Evolutionary conservation across 2,329 filamentous ascomycete genomes (phyloP).

Genomic region (Sarocladium oryzae): DNA sequence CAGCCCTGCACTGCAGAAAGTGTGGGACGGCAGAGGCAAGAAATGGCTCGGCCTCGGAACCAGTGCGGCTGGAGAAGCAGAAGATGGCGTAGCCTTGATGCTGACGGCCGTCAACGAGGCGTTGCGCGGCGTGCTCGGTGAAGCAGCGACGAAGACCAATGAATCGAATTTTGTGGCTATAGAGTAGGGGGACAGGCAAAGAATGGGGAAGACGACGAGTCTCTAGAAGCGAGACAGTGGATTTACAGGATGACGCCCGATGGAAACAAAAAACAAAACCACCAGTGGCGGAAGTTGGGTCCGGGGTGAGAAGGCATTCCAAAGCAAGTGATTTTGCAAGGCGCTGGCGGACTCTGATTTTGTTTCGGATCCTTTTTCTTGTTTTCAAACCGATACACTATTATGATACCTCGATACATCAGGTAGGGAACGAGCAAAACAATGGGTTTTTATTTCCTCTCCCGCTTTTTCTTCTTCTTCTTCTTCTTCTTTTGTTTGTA

Average conservation of each 20-base stretch:
- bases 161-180: constrained; percentile 16
- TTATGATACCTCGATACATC: constrained; percentile 9
- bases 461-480: not conserved
- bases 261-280: not conserved
- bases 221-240: too few relatives aligned
- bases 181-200: constrained; percentile 14
- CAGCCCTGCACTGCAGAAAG: constrained; percentile 8
- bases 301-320: not conserved
- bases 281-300: too few relatives aligned
- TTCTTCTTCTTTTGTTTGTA: too few relatives aligned
- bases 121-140: constrained; percentile 27
- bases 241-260: too few relatives aligned
- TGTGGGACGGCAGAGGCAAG: constrained; percentile 26
- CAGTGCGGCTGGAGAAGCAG: constrained; percentile 37
- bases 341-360: constrained; percentile 6
- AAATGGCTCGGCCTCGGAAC: constrained; percentile 42
- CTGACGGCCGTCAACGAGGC: constrained; percentile 41
- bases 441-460: too few relatives aligned
- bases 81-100: constrained; percentile 37
- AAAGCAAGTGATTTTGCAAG: constrained; percentile 5
- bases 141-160: not conserved
- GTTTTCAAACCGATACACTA: constrained; percentile 5
- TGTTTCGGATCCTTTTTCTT: not conserved
- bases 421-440: not conserved
- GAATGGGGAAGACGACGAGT: not conserved